Evolutionary conservation across 106 monocot genomes (phyloP), one percentile per base, ranked within the genome.

Genomic region (Vanilla planifolia): DNA sequence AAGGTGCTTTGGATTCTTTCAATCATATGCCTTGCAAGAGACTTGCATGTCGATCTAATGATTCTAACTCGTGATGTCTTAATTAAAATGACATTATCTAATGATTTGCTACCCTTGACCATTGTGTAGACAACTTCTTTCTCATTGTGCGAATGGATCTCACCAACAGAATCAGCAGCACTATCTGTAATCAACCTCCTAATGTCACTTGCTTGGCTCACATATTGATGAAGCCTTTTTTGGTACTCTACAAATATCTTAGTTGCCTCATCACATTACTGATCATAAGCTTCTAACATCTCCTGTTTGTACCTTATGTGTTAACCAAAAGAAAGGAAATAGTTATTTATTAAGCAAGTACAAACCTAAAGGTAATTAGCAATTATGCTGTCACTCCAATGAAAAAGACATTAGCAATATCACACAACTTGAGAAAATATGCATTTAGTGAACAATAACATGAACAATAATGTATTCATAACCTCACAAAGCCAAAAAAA

Each of bases 241-340:
- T 98, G 91, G 66, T 98, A 98, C 62, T 98, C 98, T 0, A 88
- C 82, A 67, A 98, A 92, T 66, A 98, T 98, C 65, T 82, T 98
- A 41, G 72, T 61, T 52, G 92, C 98, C 68, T 88, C 92, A 73
- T 91, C 98, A 62, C 88, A 98, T 76, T 98, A 92, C 50, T 88
- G 85, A 62, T 92, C 82, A 59, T 85, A 92, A 47, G 98, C 88
- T 66, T 98, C 92, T 57, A 98, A 46, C 85, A 92, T 88, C 29
- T 92, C 81, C 47, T 88, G 88, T 35, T 88, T 92, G 65, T 98
- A 92, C 82, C 98, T 98, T 66, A 63, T 59, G 61, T 25, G 23
- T 53, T 50, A 33, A 71, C 16, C 33, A 33, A 56, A 75, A 43
- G 59, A 8, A 62, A 67, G 11, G n/a, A 32, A 51, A 47, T 17